phyloP scores from a whole-genome alignment of 2,329 filamentous ascomycete genomes.

The Trichoderma sp. region DNA sequence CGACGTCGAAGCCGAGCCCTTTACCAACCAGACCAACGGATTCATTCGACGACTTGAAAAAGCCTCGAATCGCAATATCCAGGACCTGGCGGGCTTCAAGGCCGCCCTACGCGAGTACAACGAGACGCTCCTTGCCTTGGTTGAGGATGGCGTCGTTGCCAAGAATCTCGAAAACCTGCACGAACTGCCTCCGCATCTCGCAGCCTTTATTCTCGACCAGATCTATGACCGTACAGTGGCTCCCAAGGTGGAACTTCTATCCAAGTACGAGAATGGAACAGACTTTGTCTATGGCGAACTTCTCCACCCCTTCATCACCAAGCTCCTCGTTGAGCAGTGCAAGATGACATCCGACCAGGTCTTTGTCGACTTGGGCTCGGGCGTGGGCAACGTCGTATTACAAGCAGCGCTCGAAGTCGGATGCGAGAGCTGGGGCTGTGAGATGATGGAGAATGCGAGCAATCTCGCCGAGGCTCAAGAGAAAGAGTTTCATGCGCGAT shows the following conservation, averaged over 20 bases:
- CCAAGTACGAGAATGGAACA: conserved; percentile 84
- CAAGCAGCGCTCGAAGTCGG: conserved; percentile 93
- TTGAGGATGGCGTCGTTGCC: conserved; percentile 70
- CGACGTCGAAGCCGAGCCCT: conserved; percentile 63
- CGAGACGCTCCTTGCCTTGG: conserved; percentile 61
- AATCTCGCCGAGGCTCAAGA: conserved; percentile 78
- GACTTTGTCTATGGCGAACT: conserved; percentile 96
- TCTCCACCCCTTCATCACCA: conserved; percentile 77
- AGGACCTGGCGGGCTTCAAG: conserved; percentile 68
- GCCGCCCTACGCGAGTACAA: conserved; percentile 78
- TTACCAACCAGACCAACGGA: conserved; percentile 72
- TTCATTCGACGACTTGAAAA: conserved; percentile 76
- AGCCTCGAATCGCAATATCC: conserved; percentile 67
- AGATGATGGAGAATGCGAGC: conserved; percentile 92
- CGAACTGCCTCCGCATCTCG: conserved; percentile 68
- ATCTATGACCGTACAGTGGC: conserved; percentile 92
- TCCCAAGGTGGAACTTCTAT: conserved; percentile 79
- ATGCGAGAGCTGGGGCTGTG: conserved; percentile 93
- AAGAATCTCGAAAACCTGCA: conserved; percentile 70
- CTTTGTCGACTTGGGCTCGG: conserved; percentile 93
- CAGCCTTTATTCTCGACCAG: conserved; percentile 81
- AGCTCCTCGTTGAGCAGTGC: conserved; percentile 75
- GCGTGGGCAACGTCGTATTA: conserved; percentile 92
- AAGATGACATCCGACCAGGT: conserved; percentile 78
- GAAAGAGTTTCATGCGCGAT: conserved; percentile 80